Base-by-base conservation (phyloP, 139 green algal genomes). In the Tetradesmus obliquus region DNA sequence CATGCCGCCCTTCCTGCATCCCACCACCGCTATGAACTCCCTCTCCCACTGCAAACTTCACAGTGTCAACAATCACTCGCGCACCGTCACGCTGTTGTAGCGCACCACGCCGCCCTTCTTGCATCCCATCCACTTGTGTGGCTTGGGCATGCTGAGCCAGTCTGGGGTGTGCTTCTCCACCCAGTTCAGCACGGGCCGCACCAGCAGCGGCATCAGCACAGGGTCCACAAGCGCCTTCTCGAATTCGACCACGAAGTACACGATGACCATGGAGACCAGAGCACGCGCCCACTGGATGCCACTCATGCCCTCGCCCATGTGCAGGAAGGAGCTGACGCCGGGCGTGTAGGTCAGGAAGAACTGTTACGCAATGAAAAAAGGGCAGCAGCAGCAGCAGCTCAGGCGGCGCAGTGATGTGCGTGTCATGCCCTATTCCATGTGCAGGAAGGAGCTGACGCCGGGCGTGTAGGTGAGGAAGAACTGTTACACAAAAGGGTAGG, bases 301-400 rank as follows among this genome's bases (percentile, higher is more conserved):
- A 2, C 12, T 45, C 89, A 92, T 92, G 82, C 62, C 88, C 19
- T 91, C 82, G 5, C 55, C 4, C 88, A 92, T 92, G 57, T 45
- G n/a, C 51, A 91, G 57, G 79, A 91, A 87, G 24, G 57, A 53
- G 58, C 81, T 87, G 13, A 91, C 45, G 54, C 88, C 88, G 55
- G 88, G 88, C 19, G 58, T 84, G 80, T 92, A 92, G 17, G 88
- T 92, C n/a, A 87, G 88, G 45, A 87, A 84, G 12, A 87, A 72
- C 62, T 45, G 32, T 45, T 45, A 45, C 32, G 32, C 32, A 45
- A 45, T 45, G 32, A 45, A 45, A 45, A 0, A 45, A 45, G 32
- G 32, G 32, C 32, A 45, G 32, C 32, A 45, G 32, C 32, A 45
- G 32, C 32, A 45, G 32, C 32, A 45, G 32, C 32, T 45, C 32